Evolutionary conservation across 78 protist species (phyloP).

Genomic region (Chrysochromulina tobinii): DNA sequence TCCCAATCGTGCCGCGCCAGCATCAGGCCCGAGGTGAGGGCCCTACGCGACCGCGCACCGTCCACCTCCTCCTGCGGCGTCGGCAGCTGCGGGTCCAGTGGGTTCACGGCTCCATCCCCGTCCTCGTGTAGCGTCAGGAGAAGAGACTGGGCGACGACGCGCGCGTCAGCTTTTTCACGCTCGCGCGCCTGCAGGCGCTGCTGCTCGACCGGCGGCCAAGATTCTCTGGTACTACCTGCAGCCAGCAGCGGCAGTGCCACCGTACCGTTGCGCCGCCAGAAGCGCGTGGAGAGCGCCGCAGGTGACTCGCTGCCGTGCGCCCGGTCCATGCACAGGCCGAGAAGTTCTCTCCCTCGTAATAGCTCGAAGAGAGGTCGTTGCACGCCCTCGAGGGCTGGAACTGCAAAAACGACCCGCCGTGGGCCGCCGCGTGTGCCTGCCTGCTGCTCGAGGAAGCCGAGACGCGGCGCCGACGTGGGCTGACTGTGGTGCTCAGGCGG

Average conservation of each 20-base stretch:
- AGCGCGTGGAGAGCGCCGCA: not conserved
- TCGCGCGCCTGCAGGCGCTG: not conserved
- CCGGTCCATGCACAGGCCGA: not conserved
- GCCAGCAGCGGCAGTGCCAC: not conserved
- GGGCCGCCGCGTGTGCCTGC: not conserved
- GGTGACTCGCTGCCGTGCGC: not conserved
- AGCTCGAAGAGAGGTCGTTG: not conserved
- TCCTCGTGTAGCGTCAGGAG: not conserved
- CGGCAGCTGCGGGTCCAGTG: not conserved
- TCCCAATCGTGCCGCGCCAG: no score
- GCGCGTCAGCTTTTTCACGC: not conserved
- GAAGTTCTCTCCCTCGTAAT: not conserved
- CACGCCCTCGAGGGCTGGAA: not conserved
- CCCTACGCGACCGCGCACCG: no score
- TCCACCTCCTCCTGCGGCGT: no score
- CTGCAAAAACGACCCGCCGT: not conserved
- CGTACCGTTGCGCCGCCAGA: not conserved
- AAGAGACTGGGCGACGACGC: not conserved
- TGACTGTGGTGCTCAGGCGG: no score
- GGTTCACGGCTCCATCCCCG: not conserved
- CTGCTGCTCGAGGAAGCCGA: not conserved
- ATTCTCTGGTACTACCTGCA: not conserved
- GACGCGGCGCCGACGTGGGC: not conserved
- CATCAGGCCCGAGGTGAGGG: no score
- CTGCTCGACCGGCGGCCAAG: not conserved